phyloP scores from a whole-genome alignment of 1,139 yeast species.

The Hemisphaericaspora lyxosophila region DNA sequence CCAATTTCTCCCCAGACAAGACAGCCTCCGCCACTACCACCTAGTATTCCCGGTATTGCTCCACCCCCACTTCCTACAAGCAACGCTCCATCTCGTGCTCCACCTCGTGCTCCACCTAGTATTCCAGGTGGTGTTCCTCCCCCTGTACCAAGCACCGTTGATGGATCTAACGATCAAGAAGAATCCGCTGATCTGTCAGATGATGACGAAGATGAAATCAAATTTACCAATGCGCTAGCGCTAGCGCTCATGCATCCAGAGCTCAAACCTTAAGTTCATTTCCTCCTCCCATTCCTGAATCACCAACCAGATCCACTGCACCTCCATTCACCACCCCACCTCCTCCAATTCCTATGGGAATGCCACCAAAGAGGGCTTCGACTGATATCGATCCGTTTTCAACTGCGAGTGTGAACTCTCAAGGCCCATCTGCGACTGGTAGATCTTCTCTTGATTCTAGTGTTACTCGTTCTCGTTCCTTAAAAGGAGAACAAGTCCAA shows the following conservation, averaged over 20 bases:
- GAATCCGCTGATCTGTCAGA: not conserved
- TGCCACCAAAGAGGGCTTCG: constrained; percentile 19
- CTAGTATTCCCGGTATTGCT: constrained; percentile 14
- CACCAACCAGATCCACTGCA: constrained; percentile 14
- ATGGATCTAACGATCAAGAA: constrained; percentile 2
- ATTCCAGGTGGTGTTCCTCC: constrained; percentile 4
- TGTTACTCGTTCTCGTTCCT: constrained; percentile 18
- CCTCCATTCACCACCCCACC: constrained; percentile 12
- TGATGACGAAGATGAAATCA: not conserved
- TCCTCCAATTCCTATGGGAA: constrained; percentile 13
- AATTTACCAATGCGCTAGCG: not conserved
- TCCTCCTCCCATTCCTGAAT: constrained; percentile 15
- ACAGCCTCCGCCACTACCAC: constrained; percentile 17
- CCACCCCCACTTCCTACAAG: too few species aligned
- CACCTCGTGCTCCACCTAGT: constrained; percentile 11
- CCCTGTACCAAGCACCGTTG: constrained; percentile 10
- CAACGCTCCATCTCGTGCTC: constrained; percentile 9
- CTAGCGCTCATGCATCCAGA: constrained; percentile 9
- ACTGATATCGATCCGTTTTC: constrained; percentile 29
- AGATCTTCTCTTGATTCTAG: constrained; percentile 13
- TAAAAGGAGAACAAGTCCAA: constrained; percentile 25
- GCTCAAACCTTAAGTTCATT: constrained; percentile 12
- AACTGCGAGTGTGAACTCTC: constrained; percentile 8
- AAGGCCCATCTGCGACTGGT: constrained; percentile 3
- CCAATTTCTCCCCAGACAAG: constrained; percentile 16